phyloP scores from a whole-genome alignment of 2,329 filamentous ascomycete genomes.

The Metarhizium rileyi region DNA sequence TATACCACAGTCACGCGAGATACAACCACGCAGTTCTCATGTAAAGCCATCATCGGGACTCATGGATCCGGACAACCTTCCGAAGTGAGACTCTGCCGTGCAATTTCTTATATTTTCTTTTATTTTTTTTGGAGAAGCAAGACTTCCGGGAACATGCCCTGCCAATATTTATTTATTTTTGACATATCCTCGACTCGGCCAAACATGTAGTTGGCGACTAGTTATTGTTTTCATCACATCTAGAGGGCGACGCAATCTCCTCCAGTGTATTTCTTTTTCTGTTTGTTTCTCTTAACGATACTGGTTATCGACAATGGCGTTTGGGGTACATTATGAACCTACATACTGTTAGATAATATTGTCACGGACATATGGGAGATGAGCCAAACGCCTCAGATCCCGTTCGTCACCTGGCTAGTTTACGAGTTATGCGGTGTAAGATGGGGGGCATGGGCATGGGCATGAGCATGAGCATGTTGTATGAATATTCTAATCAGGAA shows the following conservation, averaged over 20 bases:
- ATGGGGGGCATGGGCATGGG: background rate
- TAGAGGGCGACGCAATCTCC: background rate
- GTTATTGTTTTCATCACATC: background rate
- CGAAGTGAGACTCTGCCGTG: constrained; percentile 17
- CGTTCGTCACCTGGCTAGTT: background rate
- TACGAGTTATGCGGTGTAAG: background rate
- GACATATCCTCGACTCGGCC: background rate
- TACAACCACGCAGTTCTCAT: constrained; percentile 21
- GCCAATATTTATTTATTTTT: too few relatives aligned
- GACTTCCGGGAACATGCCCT: too few relatives aligned
- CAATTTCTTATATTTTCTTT: background rate
- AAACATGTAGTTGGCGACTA: background rate
- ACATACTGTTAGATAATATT: background rate
- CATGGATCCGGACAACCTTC: constrained; percentile 30
- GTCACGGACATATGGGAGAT: background rate
- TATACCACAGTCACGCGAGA: constrained; percentile 32
- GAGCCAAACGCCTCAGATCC: background rate
- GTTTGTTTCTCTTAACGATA: background rate
- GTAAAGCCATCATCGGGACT: constrained; percentile 24
- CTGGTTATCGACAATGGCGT: background rate
- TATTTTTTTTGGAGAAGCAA: too few relatives aligned
- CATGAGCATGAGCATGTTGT: background rate
- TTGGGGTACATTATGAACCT: background rate
- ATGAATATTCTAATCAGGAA: background rate
- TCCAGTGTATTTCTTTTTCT: background rate